Conservation (phyloP, 73 alveolate genomes). For the Blepharisma japonicum region DNA sequence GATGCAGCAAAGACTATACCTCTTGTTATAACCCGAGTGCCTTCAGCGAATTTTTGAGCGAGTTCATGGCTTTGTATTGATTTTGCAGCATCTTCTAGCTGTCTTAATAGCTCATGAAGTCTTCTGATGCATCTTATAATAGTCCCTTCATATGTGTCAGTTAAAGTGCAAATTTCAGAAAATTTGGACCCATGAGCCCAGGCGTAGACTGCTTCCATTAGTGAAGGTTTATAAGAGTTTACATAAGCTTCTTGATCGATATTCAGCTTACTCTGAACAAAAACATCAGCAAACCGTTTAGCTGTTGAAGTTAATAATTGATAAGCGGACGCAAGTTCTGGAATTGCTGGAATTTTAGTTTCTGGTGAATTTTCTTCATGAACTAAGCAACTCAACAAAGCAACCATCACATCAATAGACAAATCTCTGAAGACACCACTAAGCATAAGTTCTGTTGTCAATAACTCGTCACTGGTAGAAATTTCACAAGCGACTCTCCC, state of each 20-base stretch:
- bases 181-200: slow-evolving; percentile 94
- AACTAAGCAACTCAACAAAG: slow-evolving; percentile 78
- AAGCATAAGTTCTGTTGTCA: slow-evolving; percentile 88
- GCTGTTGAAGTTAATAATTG: slow-evolving; percentile 55
- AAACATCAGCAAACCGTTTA: slow-evolving; percentile 75
- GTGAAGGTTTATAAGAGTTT: slow-evolving; percentile 47
- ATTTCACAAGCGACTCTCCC: slow-evolving; percentile 99
- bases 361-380: slow-evolving; percentile 68
- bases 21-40: slow-evolving; percentile 86
- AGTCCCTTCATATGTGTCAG: slow-evolving; percentile 93
- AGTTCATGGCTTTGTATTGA: slow-evolving; percentile 84
- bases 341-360: slow-evolving; percentile 62
- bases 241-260: slow-evolving; percentile 85
- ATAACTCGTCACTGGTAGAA: slow-evolving; percentile 93
- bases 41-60: slow-evolving; percentile 86
- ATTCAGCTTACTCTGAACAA: slow-evolving; percentile 86
- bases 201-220: slow-evolving; percentile 83
- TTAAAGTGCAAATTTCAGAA: slow-evolving; percentile 81
- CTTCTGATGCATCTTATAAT: slow-evolving; percentile 93
- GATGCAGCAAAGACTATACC: slow-evolving; percentile 99
- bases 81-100: slow-evolving; percentile 82
- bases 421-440: slow-evolving; percentile 80
- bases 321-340: slow-evolving; percentile 44
- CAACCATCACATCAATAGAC: slow-evolving; percentile 86
- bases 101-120: slow-evolving; percentile 90